Evolutionary conservation across 1,284 basidiomycete genomes (phyloP), one percentile per base, ranked within the genome.

Genomic region (Tremellales sp.): DNA sequence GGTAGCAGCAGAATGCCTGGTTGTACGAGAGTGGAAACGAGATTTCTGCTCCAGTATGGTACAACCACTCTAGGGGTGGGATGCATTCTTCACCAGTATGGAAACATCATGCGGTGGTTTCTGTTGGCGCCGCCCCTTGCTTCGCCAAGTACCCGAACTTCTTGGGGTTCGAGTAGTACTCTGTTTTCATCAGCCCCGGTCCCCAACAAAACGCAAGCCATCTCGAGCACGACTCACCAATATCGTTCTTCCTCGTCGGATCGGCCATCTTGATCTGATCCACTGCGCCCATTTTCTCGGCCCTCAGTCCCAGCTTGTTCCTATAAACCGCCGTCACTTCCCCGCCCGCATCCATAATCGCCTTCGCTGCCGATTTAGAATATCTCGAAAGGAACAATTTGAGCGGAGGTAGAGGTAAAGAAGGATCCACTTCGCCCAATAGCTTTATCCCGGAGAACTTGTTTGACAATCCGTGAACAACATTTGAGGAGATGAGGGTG

Each of bases 281-380:
- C 44, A 81, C 77, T 4, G 83, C 86, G 55, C 54, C 48, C 43
- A 70, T 74, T 55, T 72, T 71, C 29, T 74, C 64, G 11, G 78
- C 77, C 35, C 84, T 80, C 43, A 99, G 78, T 0, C 87, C 84
- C 43, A 94, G 79, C 10, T 81, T 76, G 70, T 97, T 98, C 77
- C 97, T 94, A 72, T 91, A 97, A 62, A 89, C 85, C 76, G 91
- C 93, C 44, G 87, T 83, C 21, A 97, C 83, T 42, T 82, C 82
- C 17, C 94, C 96, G 15, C 92, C 90, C 3, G 79, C 80, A 10
- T 76, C 77, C 66, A 97, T 88, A 49, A 98, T 82, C 0, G 90
- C 87, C 44, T 81, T 73, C 46, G 97, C 91, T 2, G 94, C 93
- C 43, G 82, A 81, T 67, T 87, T 84, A 5, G 89, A 91, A 13